phyloP scores from a whole-genome alignment of 306 rosid genomes.

The Abrus precatorius region DNA sequence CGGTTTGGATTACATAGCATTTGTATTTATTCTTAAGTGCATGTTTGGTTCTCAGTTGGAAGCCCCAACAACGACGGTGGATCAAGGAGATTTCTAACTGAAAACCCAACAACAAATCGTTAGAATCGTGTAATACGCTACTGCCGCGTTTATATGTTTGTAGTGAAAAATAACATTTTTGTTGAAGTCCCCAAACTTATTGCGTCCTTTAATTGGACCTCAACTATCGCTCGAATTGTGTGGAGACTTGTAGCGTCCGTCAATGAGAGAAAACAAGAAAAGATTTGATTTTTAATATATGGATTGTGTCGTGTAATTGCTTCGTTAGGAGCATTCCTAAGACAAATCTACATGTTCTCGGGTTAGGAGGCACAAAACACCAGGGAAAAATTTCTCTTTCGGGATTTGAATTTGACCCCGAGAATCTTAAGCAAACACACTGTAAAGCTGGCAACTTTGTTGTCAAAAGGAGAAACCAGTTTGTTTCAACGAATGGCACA shows the following conservation, averaged over 20 bases:
- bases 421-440: neutral
- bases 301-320: neutral
- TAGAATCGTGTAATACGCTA: neutral
- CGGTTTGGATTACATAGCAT: conserved; percentile 4
- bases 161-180: neutral
- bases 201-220: neutral
- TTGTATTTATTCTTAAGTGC: conserved; percentile 17
- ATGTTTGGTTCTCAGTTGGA: neutral
- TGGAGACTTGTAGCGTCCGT: no score
- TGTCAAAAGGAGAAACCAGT: neutral
- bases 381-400: neutral
- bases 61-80: no score
- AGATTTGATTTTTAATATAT: neutral
- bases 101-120: neutral
- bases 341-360: neutral
- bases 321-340: neutral
- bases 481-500: neutral
- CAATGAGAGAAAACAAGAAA: neutral
- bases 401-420: neutral
- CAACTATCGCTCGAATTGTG: neutral
- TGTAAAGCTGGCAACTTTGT: neutral
- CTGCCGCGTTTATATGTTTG: neutral
- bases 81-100: neutral
- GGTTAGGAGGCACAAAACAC: neutral
- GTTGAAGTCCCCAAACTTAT: neutral